These are phyloP conservation scores for Schizosaccharomyces octosporus DNA, from an alignment of 805 yeast species.

Conservation along the genomic window DNA sequence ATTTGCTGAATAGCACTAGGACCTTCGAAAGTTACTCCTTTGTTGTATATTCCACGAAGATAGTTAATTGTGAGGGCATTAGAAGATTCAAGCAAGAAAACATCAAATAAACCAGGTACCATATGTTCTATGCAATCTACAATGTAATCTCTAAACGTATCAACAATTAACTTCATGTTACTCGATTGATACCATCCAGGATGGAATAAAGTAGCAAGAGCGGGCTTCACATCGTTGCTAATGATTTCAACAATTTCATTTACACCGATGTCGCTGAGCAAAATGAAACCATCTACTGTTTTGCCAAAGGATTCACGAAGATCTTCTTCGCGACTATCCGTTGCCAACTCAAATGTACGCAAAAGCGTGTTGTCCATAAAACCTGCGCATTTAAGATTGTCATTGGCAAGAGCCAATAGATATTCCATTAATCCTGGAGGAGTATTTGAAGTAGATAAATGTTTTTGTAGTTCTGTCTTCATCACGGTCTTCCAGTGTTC, in stretches of 20 bases:
- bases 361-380: conserved; percentile 43
- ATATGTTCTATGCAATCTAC: conserved; percentile 12
- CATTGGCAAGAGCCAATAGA: conserved; percentile 60
- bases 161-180: conserved; percentile 18
- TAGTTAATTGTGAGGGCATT: conserved; percentile 28
- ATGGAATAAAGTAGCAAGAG: conserved; percentile 36
- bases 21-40: conserved; percentile 8
- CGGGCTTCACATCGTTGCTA: conserved; percentile 43
- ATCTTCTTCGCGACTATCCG: conserved; percentile 4
- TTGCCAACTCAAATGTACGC: conserved; percentile 11
- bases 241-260: conserved; percentile 32
- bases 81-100: conserved; percentile 27
- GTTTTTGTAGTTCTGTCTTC: conserved; percentile 16
- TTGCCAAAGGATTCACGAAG: conserved; percentile 20
- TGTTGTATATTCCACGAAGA: conserved; percentile 22
- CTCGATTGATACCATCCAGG: conserved; percentile 44
- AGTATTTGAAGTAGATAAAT: conserved; percentile 22
- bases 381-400: conserved; percentile 50
- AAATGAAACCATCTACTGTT: conserved; percentile 59
- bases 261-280: conserved; percentile 42
- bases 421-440: conserved; percentile 66
- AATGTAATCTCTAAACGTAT: conserved; percentile 45
- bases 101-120: conserved; percentile 29
- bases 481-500: conserved; percentile 34
- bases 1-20: conserved; percentile 22